Evolutionary conservation across 768 basidiomycete genomes (phyloP), one percentile per base, ranked within the genome.

Genomic region (Boletus pseudo-olivaceus): DNA sequence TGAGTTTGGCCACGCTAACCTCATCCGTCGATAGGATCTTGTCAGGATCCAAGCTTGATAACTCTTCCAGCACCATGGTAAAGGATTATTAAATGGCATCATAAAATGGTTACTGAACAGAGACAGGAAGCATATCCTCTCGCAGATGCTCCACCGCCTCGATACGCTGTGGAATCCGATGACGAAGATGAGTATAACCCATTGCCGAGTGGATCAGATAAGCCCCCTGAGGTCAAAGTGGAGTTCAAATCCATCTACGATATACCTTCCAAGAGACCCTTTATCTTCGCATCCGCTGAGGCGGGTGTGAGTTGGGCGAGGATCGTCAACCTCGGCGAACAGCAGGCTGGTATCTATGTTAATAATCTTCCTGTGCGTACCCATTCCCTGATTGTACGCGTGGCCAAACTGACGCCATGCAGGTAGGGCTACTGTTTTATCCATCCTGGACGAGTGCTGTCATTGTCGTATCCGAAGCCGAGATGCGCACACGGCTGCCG

Each of bases 101-200:
- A 41, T 27, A 26, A 6, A 41, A 23, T 46, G n/a, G 19, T 15
- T 17, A 48, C 44, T 55, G 29, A 62, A n/a, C n/a, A 23, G 20
- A 34, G 19, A 30, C 23, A 81, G 82, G 78, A 84, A 56, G 55
- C 74, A 26, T 78, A 85, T 62, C 82, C 83, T 1, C 73, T 85
- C 19, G 76, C 76, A 53, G 84, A 85, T 61, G 72, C 73, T 46
- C 70, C 73, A 4, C 82, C 85, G 2, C 82, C 85, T 34, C 78
- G 85, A 51, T 76, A 87, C 56, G 79, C 79, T 35, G 69, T 85
- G 46, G 85, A 87, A 61, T 85, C 83, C 5, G 85, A 87, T 55
- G 83, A 85, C n/a, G 83, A 84, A 55, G 84, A 86, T 48, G 83
- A 85, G 60, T 73, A 75, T 56, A 78, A 79, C 49, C 79, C 80